Evolutionary conservation across 1,284 basidiomycete species (phyloP).

Genomic region (Cryptococcus wingfieldii): DNA sequence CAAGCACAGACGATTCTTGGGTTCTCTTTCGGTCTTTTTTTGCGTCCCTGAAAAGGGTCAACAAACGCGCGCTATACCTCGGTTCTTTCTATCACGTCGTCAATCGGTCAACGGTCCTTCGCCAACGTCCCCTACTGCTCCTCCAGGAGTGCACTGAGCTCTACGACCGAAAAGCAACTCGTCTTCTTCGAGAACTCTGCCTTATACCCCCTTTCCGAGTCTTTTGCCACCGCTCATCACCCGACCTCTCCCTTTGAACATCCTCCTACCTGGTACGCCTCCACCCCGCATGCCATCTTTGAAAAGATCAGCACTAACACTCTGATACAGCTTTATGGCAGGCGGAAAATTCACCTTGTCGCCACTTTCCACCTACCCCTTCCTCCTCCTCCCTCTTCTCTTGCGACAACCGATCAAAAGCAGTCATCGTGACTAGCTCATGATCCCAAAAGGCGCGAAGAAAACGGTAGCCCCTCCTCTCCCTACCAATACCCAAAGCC

Average conservation of each 20-base stretch:
- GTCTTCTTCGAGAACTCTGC: not conserved
- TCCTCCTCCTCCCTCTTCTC: not conserved
- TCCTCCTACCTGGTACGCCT: not conserved
- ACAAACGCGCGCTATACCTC: not conserved
- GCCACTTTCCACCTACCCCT: not conserved
- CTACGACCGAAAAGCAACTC: not conserved
- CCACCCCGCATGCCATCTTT: not conserved
- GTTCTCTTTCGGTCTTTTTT: not conserved
- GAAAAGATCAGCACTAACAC: not conserved
- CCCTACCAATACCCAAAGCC: constrained; percentile 28
- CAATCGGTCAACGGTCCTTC: not conserved
- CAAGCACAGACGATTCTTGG: not conserved
- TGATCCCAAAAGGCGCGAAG: constrained; percentile 33
- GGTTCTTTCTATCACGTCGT: not conserved
- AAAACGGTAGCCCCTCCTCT: constrained; percentile 34
- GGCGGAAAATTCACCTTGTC: not conserved
- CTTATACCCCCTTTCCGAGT: not conserved
- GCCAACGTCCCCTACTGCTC: not conserved
- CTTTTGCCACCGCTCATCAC: not conserved
- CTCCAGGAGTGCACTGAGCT: not conserved
- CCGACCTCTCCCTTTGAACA: not conserved
- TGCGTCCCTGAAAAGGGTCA: not conserved
- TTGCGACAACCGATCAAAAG: not conserved
- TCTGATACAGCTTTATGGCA: not conserved
- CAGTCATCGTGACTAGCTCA: not conserved